phyloP scores from a whole-genome alignment of 352 stramenopile species.

The Phytophthora kernoviae region DNA sequence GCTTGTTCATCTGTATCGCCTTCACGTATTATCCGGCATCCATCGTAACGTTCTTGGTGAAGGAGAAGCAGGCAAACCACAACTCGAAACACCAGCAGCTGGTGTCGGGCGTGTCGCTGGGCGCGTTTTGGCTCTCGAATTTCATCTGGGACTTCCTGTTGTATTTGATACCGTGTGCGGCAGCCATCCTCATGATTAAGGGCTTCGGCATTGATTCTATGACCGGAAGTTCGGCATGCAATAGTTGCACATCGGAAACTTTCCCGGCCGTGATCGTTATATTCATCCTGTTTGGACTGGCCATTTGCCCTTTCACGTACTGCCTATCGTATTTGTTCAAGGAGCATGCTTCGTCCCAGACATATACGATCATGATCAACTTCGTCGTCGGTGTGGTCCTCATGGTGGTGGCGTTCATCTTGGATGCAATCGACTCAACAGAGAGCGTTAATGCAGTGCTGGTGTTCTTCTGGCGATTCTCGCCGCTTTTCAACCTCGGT shows the following conservation, averaged over 20 bases:
- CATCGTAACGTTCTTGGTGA: constrained; percentile 96
- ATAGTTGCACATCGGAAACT: constrained; percentile 48
- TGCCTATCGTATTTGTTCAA: constrained; percentile 71
- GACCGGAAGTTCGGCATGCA: constrained; percentile 49
- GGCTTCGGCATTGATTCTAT: constrained; percentile 50
- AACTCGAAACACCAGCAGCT: constrained; percentile 98
- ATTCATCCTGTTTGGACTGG: constrained; percentile 63
- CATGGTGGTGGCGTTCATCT: constrained; percentile 61
- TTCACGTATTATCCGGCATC: constrained; percentile 93
- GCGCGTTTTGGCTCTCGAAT: constrained; percentile 96
- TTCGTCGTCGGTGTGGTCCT: constrained; percentile 67
- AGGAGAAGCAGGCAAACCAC: constrained; percentile 89
- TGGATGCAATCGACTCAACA: constrained; percentile 55
- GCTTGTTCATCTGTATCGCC: constrained; percentile 89
- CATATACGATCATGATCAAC: constrained; percentile 75
- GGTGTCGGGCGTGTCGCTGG: constrained; percentile 93
- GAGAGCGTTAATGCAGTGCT: constrained; percentile 54
- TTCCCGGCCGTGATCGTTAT: constrained; percentile 59
- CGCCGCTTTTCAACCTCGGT: constrained; percentile 65
- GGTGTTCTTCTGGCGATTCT: constrained; percentile 76
- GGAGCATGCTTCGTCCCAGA: constrained; percentile 69
- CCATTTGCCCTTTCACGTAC: constrained; percentile 73
- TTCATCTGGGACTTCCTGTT: constrained; percentile 93
- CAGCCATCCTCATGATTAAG: constrained; percentile 54
- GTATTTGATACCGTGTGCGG: constrained; percentile 82